Conservation (phyloP, 352 stramenopile genomes). For the Pythium volutum region DNA sequence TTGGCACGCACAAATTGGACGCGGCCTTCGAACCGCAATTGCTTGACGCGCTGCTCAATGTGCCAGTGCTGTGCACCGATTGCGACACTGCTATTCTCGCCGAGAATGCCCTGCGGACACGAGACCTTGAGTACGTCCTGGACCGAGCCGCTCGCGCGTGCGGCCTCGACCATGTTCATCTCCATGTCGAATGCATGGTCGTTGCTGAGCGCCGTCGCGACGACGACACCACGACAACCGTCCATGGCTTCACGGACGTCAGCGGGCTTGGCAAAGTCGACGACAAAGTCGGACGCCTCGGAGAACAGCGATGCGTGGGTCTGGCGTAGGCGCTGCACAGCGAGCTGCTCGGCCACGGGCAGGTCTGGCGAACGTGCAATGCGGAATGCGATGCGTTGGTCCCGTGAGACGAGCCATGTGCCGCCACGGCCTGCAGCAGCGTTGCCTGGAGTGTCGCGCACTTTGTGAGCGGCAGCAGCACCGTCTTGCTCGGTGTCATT, state of each 20-base stretch:
- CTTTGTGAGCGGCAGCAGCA: slow-evolving; percentile 19
- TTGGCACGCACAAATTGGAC: slow-evolving; percentile 39
- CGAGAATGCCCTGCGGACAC: slow-evolving; percentile 40
- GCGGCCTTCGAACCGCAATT: slow-evolving; percentile 12
- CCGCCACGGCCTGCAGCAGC: slow-evolving; percentile 11
- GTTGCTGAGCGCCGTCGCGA: slow-evolving; percentile 27
- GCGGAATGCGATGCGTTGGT: slow-evolving; percentile 20
- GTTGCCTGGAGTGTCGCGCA: slow-evolving; percentile 8
- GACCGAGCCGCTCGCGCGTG: slow-evolving; percentile 15
- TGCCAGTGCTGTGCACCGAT: slow-evolving; percentile 39
- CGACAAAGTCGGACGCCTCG: slow-evolving; percentile 28
- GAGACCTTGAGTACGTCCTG: slow-evolving; percentile 53
- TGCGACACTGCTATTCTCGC: slow-evolving; percentile 28
- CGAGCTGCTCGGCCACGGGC: slow-evolving; percentile 1
- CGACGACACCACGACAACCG: slow-evolving; percentile 42
- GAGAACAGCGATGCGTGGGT: slow-evolving; percentile 29
- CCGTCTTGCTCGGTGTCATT: slow-evolving; percentile 9
- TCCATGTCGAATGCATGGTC: slow-evolving; percentile 23
- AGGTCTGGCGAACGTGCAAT: slow-evolving; percentile 18
- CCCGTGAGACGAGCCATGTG: background rate
- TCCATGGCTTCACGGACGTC: slow-evolving; percentile 45
- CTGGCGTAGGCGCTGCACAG: slow-evolving; percentile 23
- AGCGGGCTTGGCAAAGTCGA: slow-evolving; percentile 39
- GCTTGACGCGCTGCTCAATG: slow-evolving; percentile 43
- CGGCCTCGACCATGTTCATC: slow-evolving; percentile 26